Conservation (phyloP, 179 eudicot genomes). For the Silene coronaria region DNA sequence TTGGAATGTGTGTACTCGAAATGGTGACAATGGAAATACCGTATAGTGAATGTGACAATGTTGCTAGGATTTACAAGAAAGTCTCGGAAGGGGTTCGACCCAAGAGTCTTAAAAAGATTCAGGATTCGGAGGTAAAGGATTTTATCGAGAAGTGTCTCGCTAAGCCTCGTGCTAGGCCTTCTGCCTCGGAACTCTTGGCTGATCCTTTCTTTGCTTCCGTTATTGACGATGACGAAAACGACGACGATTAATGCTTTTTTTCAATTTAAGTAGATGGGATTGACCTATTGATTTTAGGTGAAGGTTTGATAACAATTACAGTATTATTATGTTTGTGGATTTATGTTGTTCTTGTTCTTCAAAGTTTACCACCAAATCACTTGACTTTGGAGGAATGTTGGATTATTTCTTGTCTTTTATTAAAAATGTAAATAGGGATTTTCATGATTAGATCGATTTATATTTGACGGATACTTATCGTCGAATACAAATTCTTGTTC, state of each 20-base stretch:
- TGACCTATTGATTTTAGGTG: background rate
- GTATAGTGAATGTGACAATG: conserved; percentile 57
- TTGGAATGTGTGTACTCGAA: conserved; percentile 66
- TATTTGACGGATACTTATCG: too few species aligned
- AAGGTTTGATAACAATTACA: background rate
- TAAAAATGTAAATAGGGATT: too few species aligned
- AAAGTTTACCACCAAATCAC: too few species aligned
- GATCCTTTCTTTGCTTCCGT: conserved; percentile 51
- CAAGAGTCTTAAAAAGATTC: conserved; percentile 38
- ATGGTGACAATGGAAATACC: conserved; percentile 67
- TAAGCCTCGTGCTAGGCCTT: conserved; percentile 61
- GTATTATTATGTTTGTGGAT: background rate
- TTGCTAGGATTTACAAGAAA: conserved; percentile 59
- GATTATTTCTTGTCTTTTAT: too few species aligned
- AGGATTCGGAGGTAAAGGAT: conserved; percentile 43
- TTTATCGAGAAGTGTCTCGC: conserved; percentile 71
- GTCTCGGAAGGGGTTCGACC: conserved; percentile 59
- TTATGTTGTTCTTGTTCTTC: too few species aligned
- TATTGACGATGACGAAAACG: conserved; percentile 9
- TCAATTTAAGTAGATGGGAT: too few species aligned
- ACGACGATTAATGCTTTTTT: background rate
- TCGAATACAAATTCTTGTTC: too few species aligned
- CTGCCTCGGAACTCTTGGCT: conserved; percentile 55
- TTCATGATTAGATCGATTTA: too few species aligned
- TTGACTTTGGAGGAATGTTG: too few species aligned